Evolutionary conservation across 2,329 filamentous ascomycete species (phyloP), one percentile per base, ranked within the genome.

Genomic region (Neofusicoccum laricinum): DNA sequence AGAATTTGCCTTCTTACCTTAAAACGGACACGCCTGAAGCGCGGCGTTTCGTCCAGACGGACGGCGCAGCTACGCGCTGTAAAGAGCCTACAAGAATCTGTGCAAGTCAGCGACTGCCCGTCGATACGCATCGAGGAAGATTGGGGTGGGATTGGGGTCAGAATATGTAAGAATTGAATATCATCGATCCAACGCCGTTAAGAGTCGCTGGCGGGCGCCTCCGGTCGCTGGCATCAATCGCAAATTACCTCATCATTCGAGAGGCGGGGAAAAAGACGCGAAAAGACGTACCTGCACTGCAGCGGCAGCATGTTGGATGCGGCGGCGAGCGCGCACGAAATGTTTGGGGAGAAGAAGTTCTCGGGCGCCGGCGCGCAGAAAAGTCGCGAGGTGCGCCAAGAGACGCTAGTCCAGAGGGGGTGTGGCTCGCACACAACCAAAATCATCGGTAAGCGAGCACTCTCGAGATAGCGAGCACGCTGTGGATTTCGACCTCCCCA

Each of bases 91-190:
- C 48, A 41, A 19, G 45, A 17, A 32, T 50, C 61, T 61, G 8
- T 14, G 40, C 25, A 63, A 45, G 63, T 68, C 53, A 59, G 55
- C 63, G 32, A 32, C 12, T 34, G 50, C 21, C 64, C 63, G 40
- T 14, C 48, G 38, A 45, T 2, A 4, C 15, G 43, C 51, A 49
- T 25, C 19, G 19, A 64, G 51, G 38, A 6, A 30, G 32, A 48
- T 7, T 7, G 21, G 21, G 6, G 63, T 45, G 51, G 41, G 70
- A 75, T 71, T 78, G 64, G 65, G 69, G 69, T 97, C 93, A 97
- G 93, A 92, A 97, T 96, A 97, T 96, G 93, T 97, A 97, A 97
- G 93, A 94, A 86, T 87, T 88, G 81, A 93, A 91, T 96, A 90
- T 97, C 93, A 96, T 75, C 73, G 83, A 78, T 86, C 81, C 85